phyloP scores from a whole-genome alignment of 2,329 filamentous ascomycete species.

The Diaporthe amygdali region DNA sequence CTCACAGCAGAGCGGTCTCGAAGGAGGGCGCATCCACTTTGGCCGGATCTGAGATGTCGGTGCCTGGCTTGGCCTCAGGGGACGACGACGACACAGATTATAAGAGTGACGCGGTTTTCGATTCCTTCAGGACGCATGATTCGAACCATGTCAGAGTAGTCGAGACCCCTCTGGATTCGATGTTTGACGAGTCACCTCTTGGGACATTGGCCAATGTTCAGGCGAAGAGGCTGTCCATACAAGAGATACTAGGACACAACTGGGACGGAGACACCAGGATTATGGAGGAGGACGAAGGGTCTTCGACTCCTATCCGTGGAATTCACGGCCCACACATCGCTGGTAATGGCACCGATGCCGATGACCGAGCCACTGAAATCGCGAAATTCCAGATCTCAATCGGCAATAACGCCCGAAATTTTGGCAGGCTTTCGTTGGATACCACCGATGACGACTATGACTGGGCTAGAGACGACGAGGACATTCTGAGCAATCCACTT shows the following conservation, averaged over 20 bases:
- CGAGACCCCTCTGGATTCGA: constrained; percentile 76
- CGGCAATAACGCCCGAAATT: constrained; percentile 38
- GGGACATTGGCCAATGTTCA: constrained; percentile 59
- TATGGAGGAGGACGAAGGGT: constrained; percentile 66
- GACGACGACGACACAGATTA: constrained; percentile 82
- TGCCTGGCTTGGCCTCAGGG: constrained; percentile 66
- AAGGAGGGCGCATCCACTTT: constrained; percentile 67
- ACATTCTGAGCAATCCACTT: constrained; percentile 58
- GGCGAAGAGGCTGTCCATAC: constrained; percentile 61
- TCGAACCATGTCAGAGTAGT: constrained; percentile 70
- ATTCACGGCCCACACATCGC: constrained; percentile 35
- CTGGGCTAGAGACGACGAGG: constrained; percentile 64
- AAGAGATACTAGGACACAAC: constrained; percentile 61
- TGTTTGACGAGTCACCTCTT: constrained; percentile 80
- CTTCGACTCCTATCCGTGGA: constrained; percentile 55
- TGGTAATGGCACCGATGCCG: constrained; percentile 30
- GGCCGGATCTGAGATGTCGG: constrained; percentile 73
- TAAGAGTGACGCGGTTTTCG: constrained; percentile 78
- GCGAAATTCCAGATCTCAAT: constrained; percentile 23
- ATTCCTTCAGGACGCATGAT: constrained; percentile 75
- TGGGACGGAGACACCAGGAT: constrained; percentile 63
- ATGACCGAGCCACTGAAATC: constrained; percentile 25
- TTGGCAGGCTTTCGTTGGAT: constrained; percentile 60
- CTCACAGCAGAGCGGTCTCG: constrained; percentile 43
- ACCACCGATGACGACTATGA: constrained; percentile 66